Percentiles rank a stretch among this genome's conserved stretches.
Evolutionary conservation across 2,329 filamentous ascomycete genomes (phyloP).

Genomic region (Cercospora berteroae): DNA sequence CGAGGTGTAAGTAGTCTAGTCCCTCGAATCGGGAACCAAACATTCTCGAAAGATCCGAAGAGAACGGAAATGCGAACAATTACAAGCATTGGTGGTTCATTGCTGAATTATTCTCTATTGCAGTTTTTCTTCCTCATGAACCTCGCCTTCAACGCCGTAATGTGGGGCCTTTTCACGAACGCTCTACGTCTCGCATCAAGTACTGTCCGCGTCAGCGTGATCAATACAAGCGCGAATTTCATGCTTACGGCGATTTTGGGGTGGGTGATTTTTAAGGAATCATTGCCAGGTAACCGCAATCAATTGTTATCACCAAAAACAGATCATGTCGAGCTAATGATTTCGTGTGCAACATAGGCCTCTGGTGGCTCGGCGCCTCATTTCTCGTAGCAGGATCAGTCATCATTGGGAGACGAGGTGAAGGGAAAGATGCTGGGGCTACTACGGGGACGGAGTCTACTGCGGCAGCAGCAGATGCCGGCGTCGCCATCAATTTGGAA

Average conservation of each 20-base stretch:
- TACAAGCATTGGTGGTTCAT: no score
- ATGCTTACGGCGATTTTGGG: slow-evolving; percentile 73
- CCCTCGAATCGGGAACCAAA: not conserved
- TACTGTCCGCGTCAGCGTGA: slow-evolving; percentile 75
- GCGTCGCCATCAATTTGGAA: slow-evolving; percentile 13
- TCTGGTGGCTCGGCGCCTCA: slow-evolving; percentile 75
- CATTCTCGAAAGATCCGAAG: not conserved
- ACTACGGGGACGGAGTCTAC: slow-evolving; percentile 25
- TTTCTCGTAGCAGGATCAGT: slow-evolving; percentile 74
- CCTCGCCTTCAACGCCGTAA: slow-evolving; percentile 71
- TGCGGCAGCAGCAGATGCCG: slow-evolving; percentile 12
- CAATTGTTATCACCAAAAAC: not conserved
- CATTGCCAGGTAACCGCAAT: slow-evolving; percentile 54
- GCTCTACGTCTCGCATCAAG: slow-evolving; percentile 72
- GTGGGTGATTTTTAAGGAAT: slow-evolving; percentile 67
- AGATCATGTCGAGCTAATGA: not conserved
- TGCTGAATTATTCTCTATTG: no score
- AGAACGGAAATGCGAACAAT: not conserved
- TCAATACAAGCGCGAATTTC: slow-evolving; percentile 82
- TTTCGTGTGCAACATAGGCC: slow-evolving; percentile 33
- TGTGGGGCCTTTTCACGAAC: slow-evolving; percentile 81
- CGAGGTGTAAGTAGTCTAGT: slow-evolving; percentile 47
- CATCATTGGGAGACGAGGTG: slow-evolving; percentile 70
- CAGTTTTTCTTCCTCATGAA: slow-evolving; percentile 75
- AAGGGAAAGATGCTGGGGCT: slow-evolving; percentile 40